Percentiles rank a stretch among this genome's conserved stretches.
phyloP scores from a whole-genome alignment of 371 early-diverging fungal species.

The Nematocida parisii region DNA sequence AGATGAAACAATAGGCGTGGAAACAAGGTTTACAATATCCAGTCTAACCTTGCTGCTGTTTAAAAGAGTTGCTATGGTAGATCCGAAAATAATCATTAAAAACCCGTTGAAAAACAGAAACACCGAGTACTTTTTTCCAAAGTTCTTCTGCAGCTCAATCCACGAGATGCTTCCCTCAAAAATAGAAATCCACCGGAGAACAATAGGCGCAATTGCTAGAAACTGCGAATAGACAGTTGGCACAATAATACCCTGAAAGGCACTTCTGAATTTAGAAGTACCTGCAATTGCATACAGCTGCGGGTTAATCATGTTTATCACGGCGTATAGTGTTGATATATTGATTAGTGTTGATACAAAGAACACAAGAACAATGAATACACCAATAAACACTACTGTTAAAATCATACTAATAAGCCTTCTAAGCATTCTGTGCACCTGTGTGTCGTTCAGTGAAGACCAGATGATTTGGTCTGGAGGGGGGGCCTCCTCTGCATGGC shows the following conservation, averaged over 20 bases:
- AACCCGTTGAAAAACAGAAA: constrained; percentile 71
- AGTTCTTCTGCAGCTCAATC: constrained; percentile 61
- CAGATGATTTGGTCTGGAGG: constrained; percentile 70
- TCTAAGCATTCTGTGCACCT: constrained; percentile 48
- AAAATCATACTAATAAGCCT: constrained; percentile 56
- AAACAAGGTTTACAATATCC: constrained; percentile 46
- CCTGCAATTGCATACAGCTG: constrained; percentile 44
- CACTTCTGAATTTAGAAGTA: constrained; percentile 33
- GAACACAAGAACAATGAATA: constrained; percentile 66
- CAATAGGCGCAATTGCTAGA: constrained; percentile 63
- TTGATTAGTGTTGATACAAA: constrained; percentile 50
- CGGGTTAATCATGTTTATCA: constrained; percentile 27
- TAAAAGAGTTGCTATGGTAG: constrained; percentile 58
- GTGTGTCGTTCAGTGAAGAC: constrained; percentile 61
- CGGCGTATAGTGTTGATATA: constrained; percentile 28
- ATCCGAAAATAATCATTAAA: constrained; percentile 64
- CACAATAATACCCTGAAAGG: constrained; percentile 65
- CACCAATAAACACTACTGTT: constrained; percentile 62
- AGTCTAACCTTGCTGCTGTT: constrained; percentile 25
- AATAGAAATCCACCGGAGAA: constrained; percentile 58
- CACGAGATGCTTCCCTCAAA: constrained; percentile 66
- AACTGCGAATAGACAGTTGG: constrained; percentile 67
- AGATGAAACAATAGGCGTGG: constrained; percentile 46
- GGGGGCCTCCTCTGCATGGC: constrained; percentile 65
- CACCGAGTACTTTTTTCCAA: constrained; percentile 63